phyloP scores from a whole-genome alignment of 176 grass and related monocot genomes.

The Neostapfia colusana region DNA sequence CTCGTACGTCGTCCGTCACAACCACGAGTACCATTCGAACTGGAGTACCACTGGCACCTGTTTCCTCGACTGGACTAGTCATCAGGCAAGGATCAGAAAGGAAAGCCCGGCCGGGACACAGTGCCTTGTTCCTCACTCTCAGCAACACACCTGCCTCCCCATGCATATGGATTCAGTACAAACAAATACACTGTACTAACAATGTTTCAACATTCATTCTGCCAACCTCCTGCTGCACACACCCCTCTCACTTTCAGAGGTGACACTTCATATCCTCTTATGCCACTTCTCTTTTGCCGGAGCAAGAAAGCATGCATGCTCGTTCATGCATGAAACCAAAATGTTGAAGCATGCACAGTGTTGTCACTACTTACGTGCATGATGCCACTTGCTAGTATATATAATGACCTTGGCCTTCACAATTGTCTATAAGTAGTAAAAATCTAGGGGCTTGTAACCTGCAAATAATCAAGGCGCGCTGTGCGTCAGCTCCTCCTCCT shows the following conservation, averaged over 20 bases:
- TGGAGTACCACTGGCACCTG: neutral
- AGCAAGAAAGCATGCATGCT: neutral
- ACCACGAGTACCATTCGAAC: neutral
- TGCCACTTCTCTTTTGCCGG: neutral
- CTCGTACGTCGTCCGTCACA: neutral
- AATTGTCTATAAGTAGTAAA: neutral
- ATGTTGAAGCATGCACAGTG: neutral
- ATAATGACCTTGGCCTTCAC: neutral
- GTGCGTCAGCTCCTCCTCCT: neutral
- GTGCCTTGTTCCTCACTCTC: neutral
- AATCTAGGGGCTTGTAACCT: neutral
- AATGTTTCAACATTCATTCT: constrained; percentile 24
- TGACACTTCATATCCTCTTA: constrained; percentile 5
- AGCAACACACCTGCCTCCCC: neutral
- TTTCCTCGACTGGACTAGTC: neutral
- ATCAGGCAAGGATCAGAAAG: constrained; percentile 18
- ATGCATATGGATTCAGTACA: neutral
- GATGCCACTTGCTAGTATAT: neutral
- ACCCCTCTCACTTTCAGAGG: neutral
- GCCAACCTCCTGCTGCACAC: constrained; percentile 34
- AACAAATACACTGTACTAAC: constrained; percentile 1
- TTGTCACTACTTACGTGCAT: neutral
- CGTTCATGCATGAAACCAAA: neutral
- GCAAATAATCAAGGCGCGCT: neutral
- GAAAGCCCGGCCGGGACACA: constrained; percentile 20